These are phyloP conservation scores for Ganoderma multipileum DNA, from an alignment of 1,284 basidiomycete genomes.

Conservation along the genomic window DNA sequence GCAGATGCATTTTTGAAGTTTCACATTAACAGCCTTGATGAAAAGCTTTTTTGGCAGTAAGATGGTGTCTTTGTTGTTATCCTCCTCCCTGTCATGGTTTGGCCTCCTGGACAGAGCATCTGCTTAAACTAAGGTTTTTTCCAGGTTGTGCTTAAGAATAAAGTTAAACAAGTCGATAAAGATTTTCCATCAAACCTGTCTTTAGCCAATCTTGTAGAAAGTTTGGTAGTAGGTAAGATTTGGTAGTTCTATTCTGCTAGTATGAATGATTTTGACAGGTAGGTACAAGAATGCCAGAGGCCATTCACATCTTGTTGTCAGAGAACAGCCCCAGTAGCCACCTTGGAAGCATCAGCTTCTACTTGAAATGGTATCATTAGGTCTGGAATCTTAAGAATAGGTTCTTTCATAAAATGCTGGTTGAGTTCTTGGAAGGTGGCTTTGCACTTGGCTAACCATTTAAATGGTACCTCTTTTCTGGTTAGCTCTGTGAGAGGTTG, in stretches of 20 bases:
- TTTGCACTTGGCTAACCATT: too few species aligned
- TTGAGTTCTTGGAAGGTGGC: too few species aligned
- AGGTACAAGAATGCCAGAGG: too few species aligned
- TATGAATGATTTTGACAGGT: constrained; percentile 37
- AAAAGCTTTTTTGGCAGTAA: constrained; percentile 31
- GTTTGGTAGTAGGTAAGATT: constrained; percentile 48
- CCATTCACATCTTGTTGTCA: too few species aligned
- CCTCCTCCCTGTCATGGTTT: constrained; percentile 40
- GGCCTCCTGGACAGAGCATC: constrained; percentile 47
- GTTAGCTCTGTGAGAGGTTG: constrained; percentile 35
- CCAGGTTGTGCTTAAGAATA: constrained; percentile 17
- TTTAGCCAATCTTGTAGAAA: constrained; percentile 42
- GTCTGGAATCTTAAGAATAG: too few species aligned
- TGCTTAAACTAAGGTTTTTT: constrained; percentile 40
- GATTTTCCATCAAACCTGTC: constrained; percentile 49
- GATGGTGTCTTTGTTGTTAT: constrained; percentile 41
- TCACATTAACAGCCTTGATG: neutral
- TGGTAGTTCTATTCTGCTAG: constrained; percentile 49
- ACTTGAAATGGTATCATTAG: too few species aligned
- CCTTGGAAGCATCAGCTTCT: too few species aligned
- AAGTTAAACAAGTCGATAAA: constrained; percentile 30
- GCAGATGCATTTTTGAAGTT: neutral
- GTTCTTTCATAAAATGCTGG: too few species aligned
- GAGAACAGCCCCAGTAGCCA: too few species aligned
- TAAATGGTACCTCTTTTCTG: too few species aligned